Evolutionary conservation across 352 stramenopile species (phyloP), one percentile per base, ranked within the genome.

Genomic region (Elongisporangium prolatum): DNA sequence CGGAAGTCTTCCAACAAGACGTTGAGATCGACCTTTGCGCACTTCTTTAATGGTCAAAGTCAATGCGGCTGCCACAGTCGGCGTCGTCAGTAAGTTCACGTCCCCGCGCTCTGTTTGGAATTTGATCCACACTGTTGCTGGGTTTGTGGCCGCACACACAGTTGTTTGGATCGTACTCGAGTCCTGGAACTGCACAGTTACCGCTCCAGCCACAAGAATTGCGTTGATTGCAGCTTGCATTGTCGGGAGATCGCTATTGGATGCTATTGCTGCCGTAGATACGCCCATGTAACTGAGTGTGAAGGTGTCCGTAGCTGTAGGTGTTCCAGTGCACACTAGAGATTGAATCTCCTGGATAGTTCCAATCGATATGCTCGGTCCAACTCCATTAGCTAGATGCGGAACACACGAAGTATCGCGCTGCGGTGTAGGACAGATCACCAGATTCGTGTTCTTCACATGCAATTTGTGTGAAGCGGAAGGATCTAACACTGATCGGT

Each of bases 1-100:
- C 11, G 77, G 77, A 52, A 97, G 88, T 5, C 77, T 67, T 1
- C 75, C 78, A n/a, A 96, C 62, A 5, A 74, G 61, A n/a, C 75
- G 63, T 50, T 95, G 85, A 18, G 72, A 24, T 18, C 56, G 28
- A 0, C 86, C 86, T 37, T 90, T 92, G 0, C 79, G 71, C 4
- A 71, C 59, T 54, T 93, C 80, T 14, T 60, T 54, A 4, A 67
- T 21, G 10, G 49, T 61, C 13, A 67, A 48, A 14, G 20, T 50
- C 4, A 64, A 44, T 0, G 21, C 21, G 2, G 37, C 54, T 5
- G 7, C 56, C 4, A 71, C 9, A 0, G 20, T 56, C 2, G 37
- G 48, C 0, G 74, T 48, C 24, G 47, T 55, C 0, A 93, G 55
- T 21, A 69, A 8, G 14, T 67, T 65, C 14, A 86, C 60, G 28